Conservation (phyloP, 306 rosid species). For the Chamaecrista fasciculata region DNA sequence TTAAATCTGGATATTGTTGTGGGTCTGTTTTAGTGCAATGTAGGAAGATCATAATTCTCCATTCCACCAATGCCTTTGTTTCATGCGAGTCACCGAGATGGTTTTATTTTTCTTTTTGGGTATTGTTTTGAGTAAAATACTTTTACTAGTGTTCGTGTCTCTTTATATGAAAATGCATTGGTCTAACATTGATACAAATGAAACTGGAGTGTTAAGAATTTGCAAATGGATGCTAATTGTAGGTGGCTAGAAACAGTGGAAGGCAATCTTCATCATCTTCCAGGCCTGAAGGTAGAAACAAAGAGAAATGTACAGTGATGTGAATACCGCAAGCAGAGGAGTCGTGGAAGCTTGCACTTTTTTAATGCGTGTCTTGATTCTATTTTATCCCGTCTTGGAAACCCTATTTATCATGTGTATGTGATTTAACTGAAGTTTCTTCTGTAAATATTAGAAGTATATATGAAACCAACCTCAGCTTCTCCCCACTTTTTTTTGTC, state of each 20-base stretch:
- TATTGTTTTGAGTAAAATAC: neutral
- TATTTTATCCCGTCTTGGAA: constrained; percentile 24
- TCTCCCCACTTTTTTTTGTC: neutral
- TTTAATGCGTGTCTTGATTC: constrained; percentile 38
- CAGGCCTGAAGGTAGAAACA: constrained; percentile 67
- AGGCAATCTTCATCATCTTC: constrained; percentile 48
- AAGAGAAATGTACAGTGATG: constrained; percentile 90
- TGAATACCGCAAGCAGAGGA: constrained; percentile 43
- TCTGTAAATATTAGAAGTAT: constrained; percentile 55
- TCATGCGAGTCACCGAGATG: neutral
- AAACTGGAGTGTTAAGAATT: constrained; percentile 4
- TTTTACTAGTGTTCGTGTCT: constrained; percentile 3
- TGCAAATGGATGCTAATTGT: constrained; percentile 32
- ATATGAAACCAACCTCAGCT: constrained; percentile 20
- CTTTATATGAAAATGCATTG: constrained; percentile 10
- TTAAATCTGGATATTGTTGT: neutral
- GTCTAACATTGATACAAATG: neutral
- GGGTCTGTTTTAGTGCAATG: neutral
- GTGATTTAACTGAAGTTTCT: constrained; percentile 42
- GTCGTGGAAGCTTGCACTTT: constrained; percentile 43
- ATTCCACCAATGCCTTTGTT: neutral
- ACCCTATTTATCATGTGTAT: constrained; percentile 34
- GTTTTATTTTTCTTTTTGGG: constrained; percentile 5
- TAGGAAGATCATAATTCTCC: neutral
- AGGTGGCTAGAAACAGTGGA: constrained; percentile 61